Percentiles rank a stretch among this genome's conserved stretches.
phyloP scores from a whole-genome alignment of 192 early-diverging fungal species.

The Anaeromyces robustus region DNA sequence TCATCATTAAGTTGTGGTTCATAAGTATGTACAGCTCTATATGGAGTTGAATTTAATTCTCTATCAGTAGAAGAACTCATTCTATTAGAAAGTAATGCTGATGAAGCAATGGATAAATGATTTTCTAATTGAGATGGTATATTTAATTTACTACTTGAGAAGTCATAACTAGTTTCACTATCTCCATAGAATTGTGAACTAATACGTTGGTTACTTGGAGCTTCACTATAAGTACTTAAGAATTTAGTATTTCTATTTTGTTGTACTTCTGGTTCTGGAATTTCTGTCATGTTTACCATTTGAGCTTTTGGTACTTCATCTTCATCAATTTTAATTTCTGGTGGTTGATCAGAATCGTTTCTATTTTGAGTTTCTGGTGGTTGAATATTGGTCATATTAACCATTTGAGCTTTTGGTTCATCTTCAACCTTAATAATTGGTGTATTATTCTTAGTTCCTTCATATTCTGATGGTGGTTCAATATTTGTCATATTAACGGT shows the following conservation, averaged over 20 bases:
- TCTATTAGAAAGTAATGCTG: not conserved
- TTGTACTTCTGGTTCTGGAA: not conserved
- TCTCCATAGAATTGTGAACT: not conserved
- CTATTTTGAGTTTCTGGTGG: not conserved
- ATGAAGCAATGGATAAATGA: not conserved
- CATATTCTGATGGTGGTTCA: not conserved
- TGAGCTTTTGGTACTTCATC: not conserved
- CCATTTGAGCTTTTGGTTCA: not conserved
- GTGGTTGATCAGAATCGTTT: not conserved
- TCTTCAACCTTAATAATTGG: too few species aligned
- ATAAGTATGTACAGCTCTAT: not conserved
- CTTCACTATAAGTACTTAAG: not conserved
- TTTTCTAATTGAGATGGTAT: not conserved
- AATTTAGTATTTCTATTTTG: not conserved
- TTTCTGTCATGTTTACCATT: not conserved
- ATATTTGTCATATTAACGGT: not conserved
- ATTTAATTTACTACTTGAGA: not conserved
- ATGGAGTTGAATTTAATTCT: not conserved
- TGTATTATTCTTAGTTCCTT: too few species aligned
- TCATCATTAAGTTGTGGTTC: not conserved
- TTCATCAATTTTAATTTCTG: not conserved
- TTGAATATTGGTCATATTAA: not conserved
- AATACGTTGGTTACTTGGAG: not conserved
- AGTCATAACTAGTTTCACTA: not conserved
- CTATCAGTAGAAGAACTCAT: not conserved